A percentile compares a stretch with the other conserved stretches of the same genome.
Evolutionary conservation across 2,329 filamentous ascomycete genomes (phyloP).

Genomic region (Xylariaceae sp.): DNA sequence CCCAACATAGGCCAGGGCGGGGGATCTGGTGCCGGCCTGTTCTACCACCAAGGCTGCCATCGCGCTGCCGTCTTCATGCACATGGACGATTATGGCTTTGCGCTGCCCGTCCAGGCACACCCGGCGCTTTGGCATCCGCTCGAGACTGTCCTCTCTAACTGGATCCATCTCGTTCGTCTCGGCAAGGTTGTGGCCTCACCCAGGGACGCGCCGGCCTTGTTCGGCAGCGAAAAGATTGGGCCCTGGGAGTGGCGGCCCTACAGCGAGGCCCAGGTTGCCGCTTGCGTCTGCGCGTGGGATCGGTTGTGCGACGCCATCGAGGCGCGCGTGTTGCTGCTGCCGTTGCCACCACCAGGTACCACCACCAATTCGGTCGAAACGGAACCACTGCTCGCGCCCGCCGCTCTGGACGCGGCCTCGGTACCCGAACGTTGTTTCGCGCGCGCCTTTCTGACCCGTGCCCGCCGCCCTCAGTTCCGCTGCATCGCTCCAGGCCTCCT

Average conservation of each 20-base stretch:
- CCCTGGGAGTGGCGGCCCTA: constrained; percentile 43
- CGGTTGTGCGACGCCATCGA: constrained; percentile 36
- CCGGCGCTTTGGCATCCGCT: constrained; percentile 35
- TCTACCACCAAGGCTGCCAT: constrained; percentile 40
- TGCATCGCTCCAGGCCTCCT: constrained; percentile 30
- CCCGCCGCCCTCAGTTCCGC: constrained; percentile 28
- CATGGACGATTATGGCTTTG: constrained; percentile 32
- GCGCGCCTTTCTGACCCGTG: constrained; percentile 30
- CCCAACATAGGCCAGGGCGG: constrained; percentile 29
- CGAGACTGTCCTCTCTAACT: constrained; percentile 38
- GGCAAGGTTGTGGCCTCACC: constrained; percentile 35
- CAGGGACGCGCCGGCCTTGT: constrained; percentile 24
- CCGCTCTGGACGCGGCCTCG: constrained; percentile 25
- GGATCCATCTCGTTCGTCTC: constrained; percentile 35
- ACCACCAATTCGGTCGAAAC: too few relatives aligned
- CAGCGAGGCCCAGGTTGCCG: constrained; percentile 36
- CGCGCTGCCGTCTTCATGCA: constrained; percentile 33
- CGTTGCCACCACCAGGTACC: background rate
- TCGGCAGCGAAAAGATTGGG: constrained; percentile 31
- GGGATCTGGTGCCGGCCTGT: constrained; percentile 33
- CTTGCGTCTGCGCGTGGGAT: constrained; percentile 35
- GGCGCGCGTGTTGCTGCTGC: constrained; percentile 22
- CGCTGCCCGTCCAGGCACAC: constrained; percentile 30
- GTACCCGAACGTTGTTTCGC: constrained; percentile 29
- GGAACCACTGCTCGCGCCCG: constrained; percentile 7